Evolutionary conservation across 176 grass and related monocot species (phyloP).

Genomic region (Carex littledalei): DNA sequence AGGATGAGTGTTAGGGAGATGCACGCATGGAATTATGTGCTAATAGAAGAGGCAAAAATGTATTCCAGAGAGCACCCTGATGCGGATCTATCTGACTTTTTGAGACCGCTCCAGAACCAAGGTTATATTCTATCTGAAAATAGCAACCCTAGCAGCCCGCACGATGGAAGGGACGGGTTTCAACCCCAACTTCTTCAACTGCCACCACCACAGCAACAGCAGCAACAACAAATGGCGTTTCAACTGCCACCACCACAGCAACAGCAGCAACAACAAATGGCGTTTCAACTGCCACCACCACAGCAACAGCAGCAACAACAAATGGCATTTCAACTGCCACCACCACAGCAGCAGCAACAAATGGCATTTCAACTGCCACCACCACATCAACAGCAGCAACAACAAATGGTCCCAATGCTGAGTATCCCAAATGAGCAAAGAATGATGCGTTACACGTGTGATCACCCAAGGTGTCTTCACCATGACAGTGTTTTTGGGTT

Average conservation of each 20-base stretch:
- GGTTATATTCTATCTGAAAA: not conserved
- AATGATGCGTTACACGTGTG: not conserved
- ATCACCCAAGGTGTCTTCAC: slow-evolving; percentile 10
- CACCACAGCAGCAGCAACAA: not conserved
- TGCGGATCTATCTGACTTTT: not conserved
- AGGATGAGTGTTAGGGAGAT: slow-evolving; percentile 70
- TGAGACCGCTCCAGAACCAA: not conserved
- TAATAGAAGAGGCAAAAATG: not conserved
- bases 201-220: too few species aligned
- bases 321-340: too few species aligned
- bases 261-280: not conserved
- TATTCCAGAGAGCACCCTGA: slow-evolving; percentile 5
- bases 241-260: too few species aligned
- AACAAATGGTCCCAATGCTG: not conserved
- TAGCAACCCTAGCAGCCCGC: not conserved
- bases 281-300: too few species aligned
- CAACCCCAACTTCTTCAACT: not conserved
- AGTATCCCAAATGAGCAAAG: not conserved
- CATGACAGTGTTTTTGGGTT: not conserved
- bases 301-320: not conserved
- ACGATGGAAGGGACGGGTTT: not conserved
- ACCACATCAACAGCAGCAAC: not conserved
- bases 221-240: too few species aligned
- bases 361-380: too few species aligned
- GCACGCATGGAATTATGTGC: not conserved